phyloP scores from a whole-genome alignment of 2,329 filamentous ascomycete genomes.

The Apiospora sp. region DNA sequence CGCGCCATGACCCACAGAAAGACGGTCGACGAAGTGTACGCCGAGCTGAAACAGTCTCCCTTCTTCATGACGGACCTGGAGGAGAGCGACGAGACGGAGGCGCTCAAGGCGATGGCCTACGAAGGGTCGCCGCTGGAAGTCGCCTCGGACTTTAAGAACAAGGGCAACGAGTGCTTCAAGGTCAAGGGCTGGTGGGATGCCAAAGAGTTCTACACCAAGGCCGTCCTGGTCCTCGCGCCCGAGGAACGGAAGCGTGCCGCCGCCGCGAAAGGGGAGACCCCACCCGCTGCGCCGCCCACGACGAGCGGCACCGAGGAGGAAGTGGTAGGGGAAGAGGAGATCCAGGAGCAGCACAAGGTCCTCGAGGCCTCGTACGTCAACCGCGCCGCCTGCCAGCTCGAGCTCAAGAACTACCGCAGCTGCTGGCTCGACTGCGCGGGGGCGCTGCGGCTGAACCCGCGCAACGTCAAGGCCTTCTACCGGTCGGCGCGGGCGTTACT shows the following conservation, averaged over 20 bases:
- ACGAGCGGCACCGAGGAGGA: constrained; percentile 47
- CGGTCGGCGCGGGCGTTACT: constrained; percentile 82
- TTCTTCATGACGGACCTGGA: constrained; percentile 96
- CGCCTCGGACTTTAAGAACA: constrained; percentile 83
- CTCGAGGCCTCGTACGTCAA: constrained; percentile 86
- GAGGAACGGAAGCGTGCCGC: constrained; percentile 65
- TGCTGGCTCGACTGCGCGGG: constrained; percentile 86
- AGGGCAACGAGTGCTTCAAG: constrained; percentile 88
- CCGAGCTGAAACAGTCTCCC: constrained; percentile 70
- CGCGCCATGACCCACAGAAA: constrained; percentile 51
- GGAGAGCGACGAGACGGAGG: constrained; percentile 85
- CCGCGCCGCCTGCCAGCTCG: constrained; percentile 87
- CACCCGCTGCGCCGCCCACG: constrained; percentile 38
- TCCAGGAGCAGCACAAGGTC: constrained; percentile 65
- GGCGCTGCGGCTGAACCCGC: constrained; percentile 78
- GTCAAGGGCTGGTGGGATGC: constrained; percentile 80
- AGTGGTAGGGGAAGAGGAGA: constrained; percentile 44
- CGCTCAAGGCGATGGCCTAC: constrained; percentile 88
- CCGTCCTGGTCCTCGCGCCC: constrained; percentile 73
- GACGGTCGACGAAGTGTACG: constrained; percentile 63
- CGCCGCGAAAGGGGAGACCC: constrained; percentile 17
- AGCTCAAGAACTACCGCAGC: constrained; percentile 86
- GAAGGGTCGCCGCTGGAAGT: constrained; percentile 90
- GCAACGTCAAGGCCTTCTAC: constrained; percentile 91
- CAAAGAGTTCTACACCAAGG: constrained; percentile 90